Percentiles rank a stretch among this genome's conserved stretches.
Conservation (phyloP, 148 eudicot genomes). For the Heliamphora exappendiculata region DNA sequence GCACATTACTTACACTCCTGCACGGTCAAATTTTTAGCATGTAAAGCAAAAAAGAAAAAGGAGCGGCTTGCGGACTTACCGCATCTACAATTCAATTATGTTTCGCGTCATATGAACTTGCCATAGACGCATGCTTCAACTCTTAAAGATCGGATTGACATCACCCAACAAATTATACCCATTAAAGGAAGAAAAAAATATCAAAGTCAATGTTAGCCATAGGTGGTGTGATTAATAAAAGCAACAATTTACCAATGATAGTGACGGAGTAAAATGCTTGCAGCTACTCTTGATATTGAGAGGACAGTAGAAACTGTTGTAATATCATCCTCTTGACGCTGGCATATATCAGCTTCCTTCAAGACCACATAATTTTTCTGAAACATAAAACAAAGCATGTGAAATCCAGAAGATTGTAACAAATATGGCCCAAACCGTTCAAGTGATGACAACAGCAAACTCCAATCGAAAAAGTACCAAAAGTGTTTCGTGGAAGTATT, state of each 20-base stretch:
- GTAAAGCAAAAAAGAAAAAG: neutral
- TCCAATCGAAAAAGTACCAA: neutral
- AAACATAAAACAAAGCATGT: slow-evolving; percentile 7
- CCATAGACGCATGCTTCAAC: neutral
- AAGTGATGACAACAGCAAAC: neutral
- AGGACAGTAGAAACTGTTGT: slow-evolving; percentile 54
- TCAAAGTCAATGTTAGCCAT: neutral
- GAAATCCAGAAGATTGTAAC: neutral
- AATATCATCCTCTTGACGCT: slow-evolving; percentile 60
- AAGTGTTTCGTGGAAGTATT: neutral
- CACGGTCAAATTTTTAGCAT: neutral
- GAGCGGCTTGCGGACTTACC: neutral
- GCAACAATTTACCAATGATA: slow-evolving; percentile 51
- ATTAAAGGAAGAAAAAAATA: neutral
- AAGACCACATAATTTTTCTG: slow-evolving; percentile 47
- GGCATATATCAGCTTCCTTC: slow-evolving; percentile 48
- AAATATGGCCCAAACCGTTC: neutral
- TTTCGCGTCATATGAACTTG: neutral
- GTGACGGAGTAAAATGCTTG: slow-evolving; percentile 58
- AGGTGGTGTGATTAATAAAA: neutral
- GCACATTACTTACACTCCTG: slow-evolving; percentile 62
- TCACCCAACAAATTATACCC: neutral
- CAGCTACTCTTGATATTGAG: slow-evolving; percentile 55
- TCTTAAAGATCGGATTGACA: neutral
- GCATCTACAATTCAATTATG: neutral